Percentiles rank a stretch among this genome's conserved stretches.
phyloP scores from a whole-genome alignment of 192 early-diverging fungal genomes.

The Mortierella antarctica region DNA sequence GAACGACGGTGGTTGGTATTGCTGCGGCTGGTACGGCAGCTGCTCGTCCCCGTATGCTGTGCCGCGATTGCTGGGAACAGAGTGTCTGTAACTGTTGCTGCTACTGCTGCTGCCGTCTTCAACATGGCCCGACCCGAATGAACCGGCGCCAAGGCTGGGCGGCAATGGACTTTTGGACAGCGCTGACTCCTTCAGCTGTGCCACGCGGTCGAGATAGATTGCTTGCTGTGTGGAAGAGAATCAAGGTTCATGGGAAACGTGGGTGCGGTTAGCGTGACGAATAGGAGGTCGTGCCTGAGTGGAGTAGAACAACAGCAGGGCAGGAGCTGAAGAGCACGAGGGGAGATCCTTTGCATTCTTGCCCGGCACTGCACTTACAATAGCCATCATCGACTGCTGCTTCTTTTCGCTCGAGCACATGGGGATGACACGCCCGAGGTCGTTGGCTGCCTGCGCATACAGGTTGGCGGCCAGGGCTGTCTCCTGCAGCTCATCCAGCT shows the following conservation, averaged over 20 bases:
- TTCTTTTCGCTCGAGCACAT: slow-evolving; percentile 52
- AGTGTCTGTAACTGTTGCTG: slow-evolving; percentile 7
- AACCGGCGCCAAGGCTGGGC: not conserved
- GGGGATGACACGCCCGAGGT: slow-evolving; percentile 49
- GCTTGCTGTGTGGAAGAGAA: slow-evolving; percentile 23
- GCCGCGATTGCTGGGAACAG: slow-evolving; percentile 1
- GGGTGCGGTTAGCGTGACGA: not conserved
- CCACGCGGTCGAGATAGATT: slow-evolving; percentile 47
- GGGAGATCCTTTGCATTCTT: too few species aligned
- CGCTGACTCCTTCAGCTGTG: slow-evolving; percentile 25
- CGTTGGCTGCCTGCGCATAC: slow-evolving; percentile 49
- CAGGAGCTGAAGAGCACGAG: too few species aligned
- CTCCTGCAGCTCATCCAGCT: slow-evolving; percentile 47
- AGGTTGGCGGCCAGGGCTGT: slow-evolving; percentile 38
- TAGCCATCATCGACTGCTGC: slow-evolving; percentile 49
- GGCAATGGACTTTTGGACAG: not conserved
- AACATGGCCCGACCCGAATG: not conserved
- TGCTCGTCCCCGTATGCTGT: slow-evolving; percentile 1
- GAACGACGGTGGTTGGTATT: slow-evolving; percentile 10
- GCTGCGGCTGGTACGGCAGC: slow-evolving; percentile 16
- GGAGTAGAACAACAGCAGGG: too few species aligned
- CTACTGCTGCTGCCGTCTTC: slow-evolving; percentile 5
- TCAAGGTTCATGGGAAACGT: not conserved
- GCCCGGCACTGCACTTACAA: slow-evolving; percentile 30
- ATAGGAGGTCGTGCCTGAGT: slow-evolving; percentile 3